Conservation (phyloP, 2,329 filamentous ascomycete species). For the Curvularia lunata region DNA sequence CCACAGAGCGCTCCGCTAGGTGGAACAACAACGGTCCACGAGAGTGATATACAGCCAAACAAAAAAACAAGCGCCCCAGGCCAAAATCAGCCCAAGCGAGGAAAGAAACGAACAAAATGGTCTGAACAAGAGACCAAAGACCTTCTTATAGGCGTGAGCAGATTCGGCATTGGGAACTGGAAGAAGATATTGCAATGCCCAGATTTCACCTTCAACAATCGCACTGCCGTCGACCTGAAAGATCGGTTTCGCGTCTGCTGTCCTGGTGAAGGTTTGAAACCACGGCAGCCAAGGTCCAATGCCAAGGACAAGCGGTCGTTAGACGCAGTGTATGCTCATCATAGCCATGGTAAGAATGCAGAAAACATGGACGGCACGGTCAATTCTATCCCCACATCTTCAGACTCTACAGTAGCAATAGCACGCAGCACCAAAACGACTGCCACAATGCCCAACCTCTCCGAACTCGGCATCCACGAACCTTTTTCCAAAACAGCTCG, state of each 20-base stretch:
- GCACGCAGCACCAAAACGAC: conserved; percentile 29
- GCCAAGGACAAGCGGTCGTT: conserved; percentile 13
- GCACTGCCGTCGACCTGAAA: conserved; percentile 68
- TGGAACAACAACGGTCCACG: not conserved
- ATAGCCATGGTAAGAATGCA: not conserved
- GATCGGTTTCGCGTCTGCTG: conserved; percentile 65
- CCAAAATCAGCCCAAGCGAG: conserved; percentile 44
- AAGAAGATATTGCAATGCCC: conserved; percentile 65
- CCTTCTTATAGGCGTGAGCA: conserved; percentile 64
- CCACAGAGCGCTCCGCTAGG: not conserved
- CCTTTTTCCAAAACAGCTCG: conserved; percentile 59
- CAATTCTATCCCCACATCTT: not conserved
- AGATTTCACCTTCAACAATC: conserved; percentile 63
- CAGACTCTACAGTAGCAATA: not conserved
- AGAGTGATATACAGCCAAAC: not conserved
- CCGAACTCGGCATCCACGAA: conserved; percentile 56
- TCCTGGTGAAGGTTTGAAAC: conserved; percentile 48
- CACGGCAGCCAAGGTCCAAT: conserved; percentile 49
- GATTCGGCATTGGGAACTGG: conserved; percentile 69
- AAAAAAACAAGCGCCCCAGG: conserved; percentile 6
- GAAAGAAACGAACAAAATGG: conserved; percentile 65
- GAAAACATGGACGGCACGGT: not conserved
- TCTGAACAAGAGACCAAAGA: conserved; percentile 66
- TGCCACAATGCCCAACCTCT: conserved; percentile 40
- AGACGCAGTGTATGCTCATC: not conserved